Evolutionary conservation across 768 basidiomycete species (phyloP).

Genomic region (Termitomyces sp.): DNA sequence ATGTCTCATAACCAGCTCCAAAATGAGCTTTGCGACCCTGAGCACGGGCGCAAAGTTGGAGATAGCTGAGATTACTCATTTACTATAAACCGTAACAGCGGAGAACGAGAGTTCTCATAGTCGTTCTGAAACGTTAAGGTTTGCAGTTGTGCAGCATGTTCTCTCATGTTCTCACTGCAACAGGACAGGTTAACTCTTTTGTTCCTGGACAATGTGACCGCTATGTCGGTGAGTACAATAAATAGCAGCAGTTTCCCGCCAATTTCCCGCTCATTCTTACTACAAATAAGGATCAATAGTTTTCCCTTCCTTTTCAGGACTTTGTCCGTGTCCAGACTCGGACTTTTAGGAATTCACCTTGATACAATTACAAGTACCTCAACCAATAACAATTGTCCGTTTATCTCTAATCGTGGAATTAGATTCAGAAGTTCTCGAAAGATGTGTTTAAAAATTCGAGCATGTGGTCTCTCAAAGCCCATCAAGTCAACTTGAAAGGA

Average conservation of each 20-base stretch:
- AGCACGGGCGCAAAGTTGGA: not conserved
- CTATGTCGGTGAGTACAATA: not conserved
- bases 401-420: not conserved
- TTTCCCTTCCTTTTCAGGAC: not conserved
- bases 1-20: not conserved
- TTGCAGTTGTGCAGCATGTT: not conserved
- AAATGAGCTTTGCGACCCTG: not conserved
- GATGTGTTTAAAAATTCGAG: not conserved
- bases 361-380: not conserved
- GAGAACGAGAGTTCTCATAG: not conserved
- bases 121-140: not conserved
- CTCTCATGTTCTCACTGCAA: not conserved
- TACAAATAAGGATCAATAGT: not conserved
- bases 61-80: not conserved
- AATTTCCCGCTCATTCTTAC: not conserved
- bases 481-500: slow-evolving; percentile 10
- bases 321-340: not conserved
- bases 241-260: not conserved
- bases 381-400: not conserved
- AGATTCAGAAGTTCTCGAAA: not conserved
- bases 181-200: not conserved
- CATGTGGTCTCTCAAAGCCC: not conserved
- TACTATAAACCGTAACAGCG: not conserved
- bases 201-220: not conserved
- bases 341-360: not conserved